Conservation (phyloP, 768 basidiomycete species). For the Mycena belliarum region DNA sequence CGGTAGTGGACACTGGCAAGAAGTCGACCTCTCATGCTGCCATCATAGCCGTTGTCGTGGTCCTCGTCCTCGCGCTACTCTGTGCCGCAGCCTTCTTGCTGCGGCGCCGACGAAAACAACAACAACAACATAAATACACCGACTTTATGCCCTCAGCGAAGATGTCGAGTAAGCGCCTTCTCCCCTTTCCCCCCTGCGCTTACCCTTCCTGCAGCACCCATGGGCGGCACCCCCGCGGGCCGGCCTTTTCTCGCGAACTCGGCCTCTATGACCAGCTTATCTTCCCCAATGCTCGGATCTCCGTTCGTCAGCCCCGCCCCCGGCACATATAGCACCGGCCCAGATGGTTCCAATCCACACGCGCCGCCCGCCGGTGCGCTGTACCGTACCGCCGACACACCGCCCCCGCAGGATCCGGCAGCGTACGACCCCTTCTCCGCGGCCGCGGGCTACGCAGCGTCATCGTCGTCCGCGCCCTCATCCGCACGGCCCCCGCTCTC, state of each 20-base stretch:
- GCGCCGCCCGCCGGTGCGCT: not conserved
- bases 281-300: not conserved
- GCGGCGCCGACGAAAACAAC: slow-evolving; percentile 6
- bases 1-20: not conserved
- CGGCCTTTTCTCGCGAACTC: slow-evolving; percentile 12
- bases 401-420: not conserved
- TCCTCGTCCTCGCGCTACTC: not conserved
- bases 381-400: not conserved
- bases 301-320: not conserved
- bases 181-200: not conserved
- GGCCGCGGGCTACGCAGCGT: slow-evolving; percentile 6
- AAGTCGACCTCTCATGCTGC: slow-evolving; percentile 3
- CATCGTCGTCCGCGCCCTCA: slow-evolving; percentile 7
- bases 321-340: not conserved
- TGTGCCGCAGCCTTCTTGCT: not conserved
- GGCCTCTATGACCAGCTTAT: slow-evolving; percentile 10
- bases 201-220: not conserved
- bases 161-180: not conserved
- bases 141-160: not conserved
- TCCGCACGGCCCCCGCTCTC: slow-evolving; percentile 9
- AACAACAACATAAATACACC: not conserved
- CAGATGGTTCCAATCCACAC: slow-evolving; percentile 8
- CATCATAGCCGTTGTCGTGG: not conserved
- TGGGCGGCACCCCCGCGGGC: not conserved
- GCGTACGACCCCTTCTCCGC: slow-evolving; percentile 6